Base-by-base conservation (phyloP, 352 stramenopile species). In the Phytophthora megakarya region DNA sequence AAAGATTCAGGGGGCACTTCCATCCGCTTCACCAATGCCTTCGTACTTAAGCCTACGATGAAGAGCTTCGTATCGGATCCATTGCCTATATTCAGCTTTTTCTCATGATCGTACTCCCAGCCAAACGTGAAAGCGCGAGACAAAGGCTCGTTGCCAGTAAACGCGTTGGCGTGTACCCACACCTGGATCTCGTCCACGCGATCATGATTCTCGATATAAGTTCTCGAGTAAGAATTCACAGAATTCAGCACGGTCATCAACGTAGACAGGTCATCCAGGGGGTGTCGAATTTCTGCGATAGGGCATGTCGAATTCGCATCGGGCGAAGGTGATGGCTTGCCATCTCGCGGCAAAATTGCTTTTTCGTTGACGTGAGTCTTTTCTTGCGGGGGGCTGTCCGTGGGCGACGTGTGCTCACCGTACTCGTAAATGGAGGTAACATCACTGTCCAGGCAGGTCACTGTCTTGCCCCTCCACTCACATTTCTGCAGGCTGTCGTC, bases 51-150 rank as follows among this genome's bases (percentile, higher is more conserved):
- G 0, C 26, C 45, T 0, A 64, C 18, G 6, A 39, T 49, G 16
- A 64, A 57, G 1, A 38, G 9, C 11, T 38, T 44, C 9, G 58
- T 30, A 16, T 59, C 57, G 4, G 57, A 65, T 13, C 47, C 47
- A 13, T 65, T 45, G 1, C 46, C 38, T 6, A 57, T 35, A 1
- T 57, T 5, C 2, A 22, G 9, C 13, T 45, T 54, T 5, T 32
- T 11, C 15, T 30, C 4, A 9, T 11, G 10, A 12, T 55, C 54
- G 3, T 33, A 11, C 0, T 46, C 16, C 37, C 45, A 59, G 1
- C 10, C 39, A 35, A 59, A 59, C 3, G 39, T 59, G 11, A 65
- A 59, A 1, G 46, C 10, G 22, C 59, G 15, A 3, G 37, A 5
- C 16, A 48, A 39, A 5, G 9, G 0, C 12, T 39, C 30, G 0